Evolutionary conservation across 164 flowering plant species (phyloP).

Genomic region (Annona squamosa): DNA sequence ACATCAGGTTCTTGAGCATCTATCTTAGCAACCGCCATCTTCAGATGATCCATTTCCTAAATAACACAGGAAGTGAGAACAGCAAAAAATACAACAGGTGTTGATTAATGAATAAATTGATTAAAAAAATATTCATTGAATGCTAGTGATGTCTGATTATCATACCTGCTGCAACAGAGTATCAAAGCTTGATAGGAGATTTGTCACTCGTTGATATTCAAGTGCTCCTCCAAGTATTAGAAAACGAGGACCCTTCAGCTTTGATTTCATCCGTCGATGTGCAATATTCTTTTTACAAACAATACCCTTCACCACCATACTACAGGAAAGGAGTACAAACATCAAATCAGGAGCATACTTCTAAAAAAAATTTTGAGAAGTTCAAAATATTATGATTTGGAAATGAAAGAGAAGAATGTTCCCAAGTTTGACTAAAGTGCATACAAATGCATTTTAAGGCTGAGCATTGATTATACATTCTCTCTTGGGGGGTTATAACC

Average conservation of each 20-base stretch:
- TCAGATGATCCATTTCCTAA: conserved; percentile 93
- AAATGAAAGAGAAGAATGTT: neutral
- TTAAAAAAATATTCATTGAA: neutral
- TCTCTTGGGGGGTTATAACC: no score
- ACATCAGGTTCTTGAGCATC: conserved; percentile 74
- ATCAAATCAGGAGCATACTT: neutral
- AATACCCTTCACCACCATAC: conserved; percentile 84
- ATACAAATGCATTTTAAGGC: no score
- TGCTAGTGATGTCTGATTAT: no score
- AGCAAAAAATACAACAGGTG: conserved; percentile 6
- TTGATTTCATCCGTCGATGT: conserved; percentile 85
- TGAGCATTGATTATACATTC: no score
- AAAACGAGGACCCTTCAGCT: conserved; percentile 64
- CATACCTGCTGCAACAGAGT: conserved; percentile 88
- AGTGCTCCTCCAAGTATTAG: conserved; percentile 94
- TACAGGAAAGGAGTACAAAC: conserved; percentile 19
- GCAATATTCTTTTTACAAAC: conserved; percentile 98
- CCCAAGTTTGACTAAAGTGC: no score
- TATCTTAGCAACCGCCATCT: conserved; percentile 96
- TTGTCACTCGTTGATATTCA: conserved; percentile 89
- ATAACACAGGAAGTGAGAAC: conserved; percentile 5
- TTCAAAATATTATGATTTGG: neutral
- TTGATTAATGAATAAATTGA: neutral
- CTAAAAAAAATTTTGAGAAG: neutral
- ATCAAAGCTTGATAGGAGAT: conserved; percentile 80